A percentile compares a stretch with the other conserved stretches of the same genome.
Evolutionary conservation across 2,329 filamentous ascomycete genomes (phyloP).

Genomic region (Ophiosphaerella herpotricha): DNA sequence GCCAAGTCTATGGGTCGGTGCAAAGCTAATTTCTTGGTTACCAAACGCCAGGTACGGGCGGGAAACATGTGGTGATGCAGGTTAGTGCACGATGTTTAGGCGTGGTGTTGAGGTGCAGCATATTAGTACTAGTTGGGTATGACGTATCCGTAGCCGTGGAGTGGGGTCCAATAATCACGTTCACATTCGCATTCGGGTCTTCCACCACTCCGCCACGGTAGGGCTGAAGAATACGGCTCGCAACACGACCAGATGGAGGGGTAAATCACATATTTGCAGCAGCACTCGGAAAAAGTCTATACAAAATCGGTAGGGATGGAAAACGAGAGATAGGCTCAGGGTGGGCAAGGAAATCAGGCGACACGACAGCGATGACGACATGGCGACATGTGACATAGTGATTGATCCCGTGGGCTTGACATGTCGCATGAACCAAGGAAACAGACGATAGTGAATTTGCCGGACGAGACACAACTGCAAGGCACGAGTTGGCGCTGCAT

Average conservation of each 20-base stretch:
- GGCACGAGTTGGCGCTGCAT: not conserved
- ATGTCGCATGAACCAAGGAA: not conserved
- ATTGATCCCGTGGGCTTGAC: too few species aligned
- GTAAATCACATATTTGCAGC: conserved; percentile 3
- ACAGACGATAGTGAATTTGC: conserved; percentile 8
- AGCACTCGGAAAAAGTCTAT: conserved; percentile 6
- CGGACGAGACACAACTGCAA: not conserved
- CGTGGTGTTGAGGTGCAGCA: not conserved
- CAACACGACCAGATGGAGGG: conserved; percentile 1
- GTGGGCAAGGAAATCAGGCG: conserved; percentile 10
- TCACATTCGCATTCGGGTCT: conserved; percentile 14
- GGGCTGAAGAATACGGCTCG: conserved; percentile 21
- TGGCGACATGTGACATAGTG: conserved; percentile 1
- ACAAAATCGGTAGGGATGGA: conserved; percentile 3
- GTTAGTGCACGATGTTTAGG: not conserved
- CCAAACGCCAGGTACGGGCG: too few species aligned
- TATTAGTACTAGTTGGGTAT: conserved; percentile 1
- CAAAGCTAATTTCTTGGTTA: not conserved
- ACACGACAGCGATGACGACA: conserved; percentile 14
- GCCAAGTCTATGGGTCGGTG: not conserved
- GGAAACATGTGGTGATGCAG: too few species aligned
- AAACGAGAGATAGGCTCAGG: conserved; percentile 5
- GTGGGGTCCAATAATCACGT: not conserved
- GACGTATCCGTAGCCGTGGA: conserved; percentile 15
- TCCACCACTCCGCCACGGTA: conserved; percentile 3